phyloP scores from a whole-genome alignment of 768 basidiomycete species.

The Boletus speciosus region DNA sequence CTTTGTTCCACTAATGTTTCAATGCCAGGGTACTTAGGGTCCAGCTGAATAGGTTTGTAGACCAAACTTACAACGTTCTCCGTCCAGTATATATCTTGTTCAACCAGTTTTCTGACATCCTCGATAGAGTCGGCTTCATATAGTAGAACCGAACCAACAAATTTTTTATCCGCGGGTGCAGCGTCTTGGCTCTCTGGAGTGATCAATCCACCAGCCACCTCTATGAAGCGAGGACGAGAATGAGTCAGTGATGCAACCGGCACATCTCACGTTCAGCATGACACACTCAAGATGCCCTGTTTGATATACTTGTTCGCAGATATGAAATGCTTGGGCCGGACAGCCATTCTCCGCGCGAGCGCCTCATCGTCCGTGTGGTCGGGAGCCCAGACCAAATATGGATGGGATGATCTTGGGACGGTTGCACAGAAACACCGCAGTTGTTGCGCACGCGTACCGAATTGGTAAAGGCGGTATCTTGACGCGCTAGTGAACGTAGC shows the following conservation, averaged over 20 bases:
- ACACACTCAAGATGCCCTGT: constrained; percentile 51
- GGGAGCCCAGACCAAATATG: constrained; percentile 57
- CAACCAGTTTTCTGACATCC: constrained; percentile 36
- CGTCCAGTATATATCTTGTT: constrained; percentile 44
- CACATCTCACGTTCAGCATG: constrained; percentile 1
- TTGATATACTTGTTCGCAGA: constrained; percentile 39
- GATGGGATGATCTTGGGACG: constrained; percentile 1
- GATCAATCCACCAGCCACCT: constrained; percentile 54
- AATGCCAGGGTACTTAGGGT: background rate
- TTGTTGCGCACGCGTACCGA: background rate
- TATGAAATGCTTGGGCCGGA: constrained; percentile 51
- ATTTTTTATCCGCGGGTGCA: constrained; percentile 46
- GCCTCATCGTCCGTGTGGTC: constrained; percentile 60
- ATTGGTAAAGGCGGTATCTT: background rate
- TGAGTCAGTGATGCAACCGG: constrained; percentile 6
- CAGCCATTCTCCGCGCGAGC: constrained; percentile 52
- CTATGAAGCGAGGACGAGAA: constrained; percentile 22
- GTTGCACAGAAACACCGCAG: constrained; percentile 14
- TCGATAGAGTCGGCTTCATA: constrained; percentile 53
- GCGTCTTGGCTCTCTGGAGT: constrained; percentile 55
- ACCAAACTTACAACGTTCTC: constrained; percentile 38
- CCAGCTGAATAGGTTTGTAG: background rate
- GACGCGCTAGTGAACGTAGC: background rate
- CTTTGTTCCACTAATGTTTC: constrained; percentile 51
- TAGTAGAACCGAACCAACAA: constrained; percentile 59